Base-by-base conservation (phyloP, 2,329 filamentous ascomycete species). In the Colletotrichum shisoi region DNA sequence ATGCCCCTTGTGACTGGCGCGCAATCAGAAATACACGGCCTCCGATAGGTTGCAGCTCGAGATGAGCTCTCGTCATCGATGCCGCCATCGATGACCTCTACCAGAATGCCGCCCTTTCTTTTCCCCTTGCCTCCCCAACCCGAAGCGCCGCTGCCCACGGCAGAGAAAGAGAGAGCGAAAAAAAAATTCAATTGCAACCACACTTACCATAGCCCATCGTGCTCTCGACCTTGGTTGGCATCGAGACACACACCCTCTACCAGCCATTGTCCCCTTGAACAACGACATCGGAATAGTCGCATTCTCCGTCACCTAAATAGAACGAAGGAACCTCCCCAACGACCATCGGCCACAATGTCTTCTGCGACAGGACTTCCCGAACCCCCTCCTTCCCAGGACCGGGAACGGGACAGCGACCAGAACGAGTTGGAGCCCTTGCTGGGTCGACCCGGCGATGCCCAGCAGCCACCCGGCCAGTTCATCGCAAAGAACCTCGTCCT, bases 401-500 rank as follows among this genome's bases (percentile, higher is more conserved):
- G 53, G 44, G 62, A 67, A 31, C 72, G 72, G 40, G 71, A 69
- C 46, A 51, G 63, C 21, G 78, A 77, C 44, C 69, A 68, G 11
- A 65, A 74, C 49, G 80, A 82, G 71, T 76, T 73, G 31, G 80
- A 82, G 70, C 82, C 81, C 37, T 76, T 84, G 11, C 79, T 84
- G 15, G 82, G 82, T 46, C 81, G 83, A 57, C 84, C 88, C 49
- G 92, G 92, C 53, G 91, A 94, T 79, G 91, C 87, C 11, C 85
- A 87, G 56, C 92, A 96, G 80, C 80, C 81, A 66, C 85, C 89
- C 44, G 84, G 85, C 17, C 83, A 86, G 67, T 82, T 87, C 27
- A 83, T 96, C 60, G 81, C 86, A 69, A 82, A 84, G 72, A 97
- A 97, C 74, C 82, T 96, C 46, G 81, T 90, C 70, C 85, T 91